Conservation (phyloP, 2,329 filamentous ascomycete genomes). For the Chaetothyriales sp. region DNA sequence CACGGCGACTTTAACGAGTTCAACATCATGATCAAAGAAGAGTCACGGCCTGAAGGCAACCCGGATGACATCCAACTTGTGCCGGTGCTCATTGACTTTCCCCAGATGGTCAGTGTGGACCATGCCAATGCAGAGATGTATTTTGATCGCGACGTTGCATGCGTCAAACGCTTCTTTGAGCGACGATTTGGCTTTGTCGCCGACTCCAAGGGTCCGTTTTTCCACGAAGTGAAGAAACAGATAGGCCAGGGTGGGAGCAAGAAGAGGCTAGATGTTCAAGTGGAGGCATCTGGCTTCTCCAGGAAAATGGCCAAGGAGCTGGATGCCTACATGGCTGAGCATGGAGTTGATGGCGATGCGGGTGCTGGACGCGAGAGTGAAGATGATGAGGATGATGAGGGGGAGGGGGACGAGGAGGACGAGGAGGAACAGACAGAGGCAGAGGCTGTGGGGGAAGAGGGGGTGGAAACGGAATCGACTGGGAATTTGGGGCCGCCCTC, state of each 20-base stretch:
- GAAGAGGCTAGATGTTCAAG: constrained; percentile 62
- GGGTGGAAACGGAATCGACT: not conserved
- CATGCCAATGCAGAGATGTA: constrained; percentile 92
- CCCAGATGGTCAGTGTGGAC: constrained; percentile 93
- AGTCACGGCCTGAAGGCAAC: constrained; percentile 17
- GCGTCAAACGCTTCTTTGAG: constrained; percentile 87
- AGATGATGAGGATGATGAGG: constrained; percentile 24
- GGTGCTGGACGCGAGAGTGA: constrained; percentile 23
- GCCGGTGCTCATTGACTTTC: constrained; percentile 90
- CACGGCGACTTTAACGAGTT: constrained; percentile 99
- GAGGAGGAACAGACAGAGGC: constrained; percentile 26
- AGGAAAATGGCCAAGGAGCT: constrained; percentile 94
- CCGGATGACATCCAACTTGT: constrained; percentile 33
- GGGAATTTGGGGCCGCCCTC: too few species aligned
- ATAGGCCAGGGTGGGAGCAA: constrained; percentile 49
- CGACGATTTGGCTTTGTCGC: constrained; percentile 75
- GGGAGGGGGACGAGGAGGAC: constrained; percentile 26
- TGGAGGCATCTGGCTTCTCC: constrained; percentile 86
- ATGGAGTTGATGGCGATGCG: constrained; percentile 41
- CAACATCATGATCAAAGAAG: constrained; percentile 88
- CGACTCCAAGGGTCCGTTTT: constrained; percentile 70
- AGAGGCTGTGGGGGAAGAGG: constrained; percentile 9
- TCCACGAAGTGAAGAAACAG: constrained; percentile 64
- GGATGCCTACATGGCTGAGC: constrained; percentile 71
- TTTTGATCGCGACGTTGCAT: constrained; percentile 89